Conservation (phyloP, 352 stramenopile genomes). For the Phytophthora pistaciae region DNA sequence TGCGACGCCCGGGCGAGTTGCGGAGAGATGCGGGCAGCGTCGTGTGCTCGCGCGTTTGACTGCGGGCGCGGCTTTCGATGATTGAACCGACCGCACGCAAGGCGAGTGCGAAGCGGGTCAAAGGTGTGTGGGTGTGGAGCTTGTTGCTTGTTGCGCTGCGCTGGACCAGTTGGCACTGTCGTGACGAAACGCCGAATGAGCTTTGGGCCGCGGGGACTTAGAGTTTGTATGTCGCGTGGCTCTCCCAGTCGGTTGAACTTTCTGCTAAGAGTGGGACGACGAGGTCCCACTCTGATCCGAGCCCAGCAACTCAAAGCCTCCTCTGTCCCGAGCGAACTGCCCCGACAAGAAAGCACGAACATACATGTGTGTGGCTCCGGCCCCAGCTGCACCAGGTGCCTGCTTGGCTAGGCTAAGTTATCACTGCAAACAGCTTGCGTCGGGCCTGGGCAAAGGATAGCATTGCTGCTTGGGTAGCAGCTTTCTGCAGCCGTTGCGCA, state of each 20-base stretch:
- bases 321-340: background rate
- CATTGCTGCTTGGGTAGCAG: background rate
- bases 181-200: background rate
- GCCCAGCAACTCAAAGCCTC: background rate
- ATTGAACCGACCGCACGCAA: background rate
- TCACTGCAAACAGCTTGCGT: no score
- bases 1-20: constrained; percentile 14
- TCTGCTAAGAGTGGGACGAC: background rate
- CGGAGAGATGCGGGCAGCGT: constrained; percentile 17
- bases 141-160: background rate
- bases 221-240: background rate
- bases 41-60: constrained; percentile 5
- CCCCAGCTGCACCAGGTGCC: no score
- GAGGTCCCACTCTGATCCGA: background rate
- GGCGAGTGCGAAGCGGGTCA: background rate
- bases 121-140: background rate
- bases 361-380: background rate
- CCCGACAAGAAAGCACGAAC: background rate
- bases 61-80: constrained; percentile 9
- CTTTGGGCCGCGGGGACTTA: no score
- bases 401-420: no score
- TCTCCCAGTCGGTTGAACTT: background rate
- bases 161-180: background rate
- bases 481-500: background rate
- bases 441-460: background rate